Evolutionary conservation across 192 early-diverging fungal genomes (phyloP), one percentile per base, ranked within the genome.

Genomic region (Piromyces sp.): DNA sequence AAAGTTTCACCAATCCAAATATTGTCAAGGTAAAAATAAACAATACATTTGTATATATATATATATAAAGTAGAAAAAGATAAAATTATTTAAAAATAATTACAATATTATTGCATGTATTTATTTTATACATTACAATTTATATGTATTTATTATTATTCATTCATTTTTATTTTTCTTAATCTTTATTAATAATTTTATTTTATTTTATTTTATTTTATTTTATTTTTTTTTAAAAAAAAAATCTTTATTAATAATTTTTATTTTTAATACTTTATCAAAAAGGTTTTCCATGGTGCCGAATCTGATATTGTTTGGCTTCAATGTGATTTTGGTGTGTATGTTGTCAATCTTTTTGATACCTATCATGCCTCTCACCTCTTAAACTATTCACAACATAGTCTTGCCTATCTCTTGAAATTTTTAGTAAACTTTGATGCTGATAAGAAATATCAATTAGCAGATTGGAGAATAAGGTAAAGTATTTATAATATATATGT

Each of bases 291-390:
- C 36, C 98, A 99, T 84, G 98, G 98, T 85, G 97, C 98, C n/a
- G 94, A 97, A 29, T 90, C 86, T 86, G 98, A 99, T 90, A 91
- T 99, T 28, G 85, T 91, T 80, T 99, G 98, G 98, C 88, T 99
- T 81, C 98, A 99, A 86, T 90, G 93, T 29, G 98, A 99, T 83
- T 98, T 99, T 86, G 96, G 96, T 30, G 86, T 97, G 13, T 99
- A 99, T 82, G 86, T 99, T 68, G 98, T 99, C 11, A 94, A 95
- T 68, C 84, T 99, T 26, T 98, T 98, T 85, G 98, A 99, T 86
- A 99, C 98, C 0, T 98, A 93, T 85, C 95, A 97, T 81, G 97
- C 96, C 16, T 92, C 96, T 6, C 89, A 95, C 40, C 86, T 95
- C 30, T 88, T 99, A n/a, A 93, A 94, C 80, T 90, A 96, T 85